Evolutionary conservation across 1,284 basidiomycete genomes (phyloP).

Genomic region (Phlebopus sp.): DNA sequence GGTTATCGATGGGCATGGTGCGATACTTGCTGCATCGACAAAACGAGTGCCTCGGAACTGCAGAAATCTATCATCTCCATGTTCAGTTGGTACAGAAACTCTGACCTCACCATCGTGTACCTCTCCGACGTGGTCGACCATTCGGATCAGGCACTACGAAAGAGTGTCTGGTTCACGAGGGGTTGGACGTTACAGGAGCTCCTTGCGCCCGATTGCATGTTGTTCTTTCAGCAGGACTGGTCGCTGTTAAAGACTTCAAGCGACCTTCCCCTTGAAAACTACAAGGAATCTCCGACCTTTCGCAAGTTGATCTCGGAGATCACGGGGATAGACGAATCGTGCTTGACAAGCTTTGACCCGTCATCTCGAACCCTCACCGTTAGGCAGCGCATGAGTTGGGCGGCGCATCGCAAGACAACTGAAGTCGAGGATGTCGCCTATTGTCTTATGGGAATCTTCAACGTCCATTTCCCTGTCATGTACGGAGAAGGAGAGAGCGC

Average conservation of each 20-base stretch:
- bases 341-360: conserved; percentile 20
- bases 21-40: conserved; percentile 26
- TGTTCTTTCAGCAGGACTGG: conserved; percentile 24
- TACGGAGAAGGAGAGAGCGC: conserved; percentile 21
- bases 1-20: conserved; percentile 25
- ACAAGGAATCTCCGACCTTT: conserved; percentile 16
- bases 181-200: conserved; percentile 26
- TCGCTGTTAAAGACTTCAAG: conserved; percentile 9
- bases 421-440: conserved; percentile 22
- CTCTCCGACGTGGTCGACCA: conserved; percentile 16
- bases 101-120: conserved; percentile 22
- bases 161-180: conserved; percentile 20
- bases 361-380: conserved; percentile 13
- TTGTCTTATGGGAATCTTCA: conserved; percentile 24
- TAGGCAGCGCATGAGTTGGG: conserved; percentile 27
- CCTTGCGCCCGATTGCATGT: conserved; percentile 17
- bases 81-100: conserved; percentile 24
- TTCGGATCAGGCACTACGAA: conserved; percentile 14
- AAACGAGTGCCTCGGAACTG: conserved; percentile 24
- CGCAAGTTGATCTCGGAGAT: conserved; percentile 17
- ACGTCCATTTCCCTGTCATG: conserved; percentile 22
- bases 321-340: conserved; percentile 16
- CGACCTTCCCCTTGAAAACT: conserved; percentile 20
- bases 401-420: conserved; percentile 22
- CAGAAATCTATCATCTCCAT: conserved; percentile 26